These are phyloP conservation scores for Mallotus nudiflorus DNA, from an alignment of 345 rosid species.

Conservation along the genomic window DNA sequence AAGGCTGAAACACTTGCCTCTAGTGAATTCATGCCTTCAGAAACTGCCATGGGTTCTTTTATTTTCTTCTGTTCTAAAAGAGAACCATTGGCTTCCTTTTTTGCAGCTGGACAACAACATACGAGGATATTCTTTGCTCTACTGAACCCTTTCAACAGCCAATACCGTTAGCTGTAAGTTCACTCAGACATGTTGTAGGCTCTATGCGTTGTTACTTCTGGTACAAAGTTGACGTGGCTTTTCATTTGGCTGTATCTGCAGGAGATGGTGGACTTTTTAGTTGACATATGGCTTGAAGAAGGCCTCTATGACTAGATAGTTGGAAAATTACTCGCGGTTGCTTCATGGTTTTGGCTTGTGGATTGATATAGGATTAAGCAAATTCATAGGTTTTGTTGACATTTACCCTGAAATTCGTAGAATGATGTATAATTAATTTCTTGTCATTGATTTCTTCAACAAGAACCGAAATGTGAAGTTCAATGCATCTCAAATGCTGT, in stretches of 20 bases:
- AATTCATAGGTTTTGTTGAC: neutral
- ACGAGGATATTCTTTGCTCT: conserved; percentile 40
- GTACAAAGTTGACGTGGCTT: neutral
- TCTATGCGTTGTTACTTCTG: neutral
- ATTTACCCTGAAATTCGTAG: neutral
- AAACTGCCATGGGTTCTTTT: neutral
- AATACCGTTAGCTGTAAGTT: conserved; percentile 43
- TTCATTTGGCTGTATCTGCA: conserved; percentile 25
- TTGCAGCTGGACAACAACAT: conserved; percentile 41
- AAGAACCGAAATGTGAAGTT: neutral
- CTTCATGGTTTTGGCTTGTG: neutral
- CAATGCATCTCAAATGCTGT: neutral
- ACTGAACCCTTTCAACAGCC: conserved; percentile 41
- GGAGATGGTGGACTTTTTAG: conserved; percentile 49
- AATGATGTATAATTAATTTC: neutral
- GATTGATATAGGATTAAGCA: neutral
- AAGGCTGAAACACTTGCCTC: neutral
- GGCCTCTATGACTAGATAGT: conserved; percentile 18
- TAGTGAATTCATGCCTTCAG: neutral
- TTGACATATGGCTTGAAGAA: conserved; percentile 38
- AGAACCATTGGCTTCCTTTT: conserved; percentile 12
- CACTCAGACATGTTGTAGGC: neutral
- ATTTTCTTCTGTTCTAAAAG: neutral
- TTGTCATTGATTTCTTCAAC: neutral
- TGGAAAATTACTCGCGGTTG: neutral